Percentiles rank a stretch among this genome's conserved stretches.
Evolutionary conservation across 2,329 filamentous ascomycete species (phyloP).

Genomic region (Scytalidium lignicola): DNA sequence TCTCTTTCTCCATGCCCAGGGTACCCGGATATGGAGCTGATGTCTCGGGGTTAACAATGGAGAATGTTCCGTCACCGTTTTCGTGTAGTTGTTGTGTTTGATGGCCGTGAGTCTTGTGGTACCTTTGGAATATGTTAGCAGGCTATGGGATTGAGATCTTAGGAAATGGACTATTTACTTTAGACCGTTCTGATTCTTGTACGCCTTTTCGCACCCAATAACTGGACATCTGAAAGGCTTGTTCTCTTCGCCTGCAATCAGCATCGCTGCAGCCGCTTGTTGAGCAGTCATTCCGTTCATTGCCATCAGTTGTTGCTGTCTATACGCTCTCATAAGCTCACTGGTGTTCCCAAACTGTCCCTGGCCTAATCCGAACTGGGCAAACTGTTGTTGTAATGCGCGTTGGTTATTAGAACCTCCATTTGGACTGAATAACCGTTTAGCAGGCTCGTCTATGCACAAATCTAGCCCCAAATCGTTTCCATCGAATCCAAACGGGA

Average conservation of each 20-base stretch:
- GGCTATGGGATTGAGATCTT: neutral
- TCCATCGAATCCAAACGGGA: conserved; percentile 25
- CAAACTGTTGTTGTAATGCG: conserved; percentile 61
- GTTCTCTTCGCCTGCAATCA: conserved; percentile 77
- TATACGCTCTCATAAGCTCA: conserved; percentile 63
- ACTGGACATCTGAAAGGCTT: conserved; percentile 98
- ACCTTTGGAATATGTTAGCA: conserved; percentile 36
- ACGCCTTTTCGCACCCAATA: conserved; percentile 97
- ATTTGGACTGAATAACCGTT: conserved; percentile 83
- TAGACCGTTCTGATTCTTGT: conserved; percentile 98
- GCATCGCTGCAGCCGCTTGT: conserved; percentile 40
- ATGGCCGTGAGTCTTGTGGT: conserved; percentile 80
- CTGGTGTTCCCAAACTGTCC: conserved; percentile 57
- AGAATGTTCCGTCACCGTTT: conserved; percentile 95
- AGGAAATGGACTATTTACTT: conserved; percentile 57
- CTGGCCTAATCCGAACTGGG: conserved; percentile 69
- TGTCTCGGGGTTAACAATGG: conserved; percentile 95
- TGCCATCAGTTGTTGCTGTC: conserved; percentile 52
- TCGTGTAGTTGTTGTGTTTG: conserved; percentile 95
- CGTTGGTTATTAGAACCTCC: conserved; percentile 63
- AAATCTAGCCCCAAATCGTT: conserved; percentile 53
- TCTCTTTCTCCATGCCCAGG: conserved; percentile 99
- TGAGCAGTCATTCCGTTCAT: conserved; percentile 23
- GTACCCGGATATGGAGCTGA: conserved; percentile 92
- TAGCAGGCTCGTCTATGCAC: conserved; percentile 88